Evolutionary conservation across 2,329 filamentous ascomycete species (phyloP).

Genomic region (Exophiala viscosa): DNA sequence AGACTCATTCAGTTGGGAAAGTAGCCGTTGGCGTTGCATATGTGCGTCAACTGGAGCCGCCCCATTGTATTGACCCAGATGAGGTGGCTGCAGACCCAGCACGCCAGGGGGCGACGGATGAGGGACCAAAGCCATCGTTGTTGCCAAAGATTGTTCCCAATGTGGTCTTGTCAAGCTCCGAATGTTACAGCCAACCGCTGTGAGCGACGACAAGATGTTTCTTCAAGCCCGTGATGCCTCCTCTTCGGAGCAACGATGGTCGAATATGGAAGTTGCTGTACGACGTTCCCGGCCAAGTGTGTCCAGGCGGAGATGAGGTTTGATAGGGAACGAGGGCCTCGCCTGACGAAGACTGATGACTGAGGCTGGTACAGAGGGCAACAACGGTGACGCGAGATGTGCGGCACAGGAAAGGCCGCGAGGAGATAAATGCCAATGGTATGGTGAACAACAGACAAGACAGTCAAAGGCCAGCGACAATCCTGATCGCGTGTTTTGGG

Average conservation of each 20-base stretch:
- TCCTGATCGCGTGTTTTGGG: not conserved
- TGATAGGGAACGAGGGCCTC: not conserved
- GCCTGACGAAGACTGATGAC: too few relatives aligned
- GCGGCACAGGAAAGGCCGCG: too few relatives aligned
- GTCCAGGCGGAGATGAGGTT: not conserved
- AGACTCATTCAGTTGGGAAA: conserved; percentile 74
- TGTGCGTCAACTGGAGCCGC: conserved; percentile 47
- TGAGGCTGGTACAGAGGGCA: too few relatives aligned
- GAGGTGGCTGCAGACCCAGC: conserved; percentile 20
- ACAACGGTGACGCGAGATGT: too few relatives aligned
- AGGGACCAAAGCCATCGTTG: conserved; percentile 20
- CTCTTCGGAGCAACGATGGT: not conserved
- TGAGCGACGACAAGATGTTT: too few relatives aligned
- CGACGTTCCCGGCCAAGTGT: not conserved
- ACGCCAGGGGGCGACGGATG: conserved; percentile 24
- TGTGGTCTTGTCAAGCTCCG: too few relatives aligned
- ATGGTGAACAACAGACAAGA: too few relatives aligned
- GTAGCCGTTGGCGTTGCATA: conserved; percentile 54
- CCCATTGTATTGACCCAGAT: conserved; percentile 49
- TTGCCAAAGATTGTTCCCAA: not conserved
- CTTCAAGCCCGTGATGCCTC: too few relatives aligned
- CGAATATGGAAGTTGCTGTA: not conserved
- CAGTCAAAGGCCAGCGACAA: not conserved
- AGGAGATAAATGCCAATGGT: too few relatives aligned
- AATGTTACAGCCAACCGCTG: too few relatives aligned